Conservation (phyloP, 192 early-diverging fungal species). For the Linnemannia zychae region DNA sequence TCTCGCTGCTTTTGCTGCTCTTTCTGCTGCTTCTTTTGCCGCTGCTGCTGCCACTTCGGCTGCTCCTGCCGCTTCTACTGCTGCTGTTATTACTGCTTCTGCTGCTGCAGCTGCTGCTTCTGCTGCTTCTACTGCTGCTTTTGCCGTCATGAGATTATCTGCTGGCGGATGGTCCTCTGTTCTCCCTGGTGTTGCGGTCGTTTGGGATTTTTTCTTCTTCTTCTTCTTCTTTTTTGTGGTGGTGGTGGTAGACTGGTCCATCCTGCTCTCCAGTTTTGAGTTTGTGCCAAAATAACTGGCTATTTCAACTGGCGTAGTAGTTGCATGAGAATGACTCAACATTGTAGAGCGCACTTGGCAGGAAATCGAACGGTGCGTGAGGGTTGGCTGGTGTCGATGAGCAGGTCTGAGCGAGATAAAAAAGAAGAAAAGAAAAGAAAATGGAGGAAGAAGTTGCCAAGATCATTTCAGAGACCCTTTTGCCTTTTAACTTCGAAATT, state of each 20-base stretch:
- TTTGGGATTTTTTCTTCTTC: conserved; percentile 6
- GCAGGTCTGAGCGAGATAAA: conserved; percentile 2
- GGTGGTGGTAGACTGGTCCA: not conserved
- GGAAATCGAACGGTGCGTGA: not conserved
- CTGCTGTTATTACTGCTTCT: conserved; percentile 5
- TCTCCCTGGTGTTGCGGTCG: not conserved
- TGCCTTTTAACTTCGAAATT: conserved; percentile 1
- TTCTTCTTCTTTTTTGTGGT: conserved; percentile 8
- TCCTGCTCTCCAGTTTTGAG: not conserved
- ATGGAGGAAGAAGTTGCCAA: not conserved
- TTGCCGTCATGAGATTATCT: not conserved
- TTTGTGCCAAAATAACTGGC: not conserved
- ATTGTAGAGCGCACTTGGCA: not conserved
- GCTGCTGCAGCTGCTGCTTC: conserved; percentile 6
- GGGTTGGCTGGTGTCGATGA: not conserved
- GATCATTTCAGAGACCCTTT: not conserved
- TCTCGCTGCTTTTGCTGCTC: not conserved
- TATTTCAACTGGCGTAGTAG: not conserved
- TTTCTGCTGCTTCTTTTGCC: not conserved
- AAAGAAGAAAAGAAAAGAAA: not conserved
- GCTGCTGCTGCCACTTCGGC: not conserved
- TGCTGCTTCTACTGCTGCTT: conserved; percentile 11
- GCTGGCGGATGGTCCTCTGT: conserved; percentile 7
- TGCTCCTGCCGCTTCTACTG: conserved; percentile 1
- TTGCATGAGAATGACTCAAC: conserved; percentile 10